Evolutionary conservation across 2,329 filamentous ascomycete species (phyloP).

Genomic region (Epichloe glyceriae): DNA sequence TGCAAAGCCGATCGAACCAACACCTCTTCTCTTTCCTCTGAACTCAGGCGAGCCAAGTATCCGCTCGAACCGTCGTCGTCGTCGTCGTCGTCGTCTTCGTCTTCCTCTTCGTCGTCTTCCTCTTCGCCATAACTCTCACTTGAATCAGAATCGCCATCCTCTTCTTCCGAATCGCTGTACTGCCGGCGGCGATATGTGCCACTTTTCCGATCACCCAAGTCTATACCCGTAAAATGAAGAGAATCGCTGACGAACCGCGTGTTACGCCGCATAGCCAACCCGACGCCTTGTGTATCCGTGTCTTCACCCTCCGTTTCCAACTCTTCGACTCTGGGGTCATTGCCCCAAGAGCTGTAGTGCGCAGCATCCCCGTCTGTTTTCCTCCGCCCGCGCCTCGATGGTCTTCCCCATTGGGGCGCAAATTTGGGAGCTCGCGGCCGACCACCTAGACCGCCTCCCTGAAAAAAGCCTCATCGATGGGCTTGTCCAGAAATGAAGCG

Average conservation of each 20-base stretch:
- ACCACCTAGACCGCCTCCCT: constrained; percentile 99
- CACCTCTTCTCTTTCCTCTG: constrained; percentile 57
- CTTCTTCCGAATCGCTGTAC: constrained; percentile 18
- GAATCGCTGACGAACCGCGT: constrained; percentile 46
- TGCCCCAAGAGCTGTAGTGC: constrained; percentile 23
- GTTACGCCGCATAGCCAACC: constrained; percentile 30
- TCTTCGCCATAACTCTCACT: constrained; percentile 15
- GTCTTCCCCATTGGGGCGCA: constrained; percentile 98
- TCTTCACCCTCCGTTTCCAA: constrained; percentile 48
- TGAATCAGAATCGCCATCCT: constrained; percentile 20
- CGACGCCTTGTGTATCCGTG: constrained; percentile 42
- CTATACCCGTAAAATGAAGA: constrained; percentile 46
- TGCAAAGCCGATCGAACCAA: constrained; percentile 67
- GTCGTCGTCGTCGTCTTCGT: constrained; percentile 26
- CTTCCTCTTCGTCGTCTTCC: constrained; percentile 9
- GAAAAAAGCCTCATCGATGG: constrained; percentile 99
- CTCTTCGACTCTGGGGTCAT: constrained; percentile 46
- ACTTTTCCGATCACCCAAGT: constrained; percentile 33
- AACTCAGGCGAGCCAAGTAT: constrained; percentile 41
- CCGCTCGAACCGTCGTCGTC: constrained; percentile 19
- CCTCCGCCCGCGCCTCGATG: constrained; percentile 76
- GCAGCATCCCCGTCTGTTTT: constrained; percentile 37
- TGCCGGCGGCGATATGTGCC: constrained; percentile 27
- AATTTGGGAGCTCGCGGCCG: constrained; percentile 96
- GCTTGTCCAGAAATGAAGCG: constrained; percentile 92